Percentiles rank a stretch among this genome's conserved stretches.
Evolutionary conservation across 2,329 filamentous ascomycete species (phyloP).

Genomic region (Paecilomyces variotii): DNA sequence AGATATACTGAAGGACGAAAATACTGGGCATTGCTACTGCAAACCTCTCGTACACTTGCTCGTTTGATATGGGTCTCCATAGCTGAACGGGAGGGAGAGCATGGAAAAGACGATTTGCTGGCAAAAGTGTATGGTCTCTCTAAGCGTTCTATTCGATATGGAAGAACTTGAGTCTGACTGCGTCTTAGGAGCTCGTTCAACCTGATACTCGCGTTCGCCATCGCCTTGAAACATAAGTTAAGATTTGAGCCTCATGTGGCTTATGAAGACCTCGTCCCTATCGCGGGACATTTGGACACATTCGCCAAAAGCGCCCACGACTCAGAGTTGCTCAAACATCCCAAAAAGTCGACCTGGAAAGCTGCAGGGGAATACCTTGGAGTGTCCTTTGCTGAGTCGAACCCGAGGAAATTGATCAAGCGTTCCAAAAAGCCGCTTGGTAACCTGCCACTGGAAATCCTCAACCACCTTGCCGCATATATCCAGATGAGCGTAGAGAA

Average conservation of each 20-base stretch:
- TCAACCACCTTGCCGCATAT: slow-evolving; percentile 62
- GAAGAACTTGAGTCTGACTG: not conserved
- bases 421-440: slow-evolving; percentile 63
- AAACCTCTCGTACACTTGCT: slow-evolving; percentile 50
- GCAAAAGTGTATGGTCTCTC: slow-evolving; percentile 50
- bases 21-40: slow-evolving; percentile 52
- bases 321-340: slow-evolving; percentile 23
- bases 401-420: slow-evolving; percentile 72
- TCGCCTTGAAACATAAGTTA: slow-evolving; percentile 71
- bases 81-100: slow-evolving; percentile 49
- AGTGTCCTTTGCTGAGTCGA: slow-evolving; percentile 66
- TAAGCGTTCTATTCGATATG: not conserved
- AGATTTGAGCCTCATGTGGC: slow-evolving; percentile 75
- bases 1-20: slow-evolving; percentile 56
- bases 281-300: slow-evolving; percentile 66
- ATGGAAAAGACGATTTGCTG: slow-evolving; percentile 59
- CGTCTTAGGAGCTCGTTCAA: slow-evolving; percentile 56
- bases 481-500: slow-evolving; percentile 52
- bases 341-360: slow-evolving; percentile 51
- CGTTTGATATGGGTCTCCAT: slow-evolving; percentile 78
- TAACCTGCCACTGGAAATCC: slow-evolving; percentile 75
- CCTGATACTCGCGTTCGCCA: slow-evolving; percentile 67
- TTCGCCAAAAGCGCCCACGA: slow-evolving; percentile 58
- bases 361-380: slow-evolving; percentile 64
- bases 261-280: slow-evolving; percentile 63